Evolutionary conservation across 2,329 filamentous ascomycete species (phyloP).

Genomic region (Talaromyces pinophilus): DNA sequence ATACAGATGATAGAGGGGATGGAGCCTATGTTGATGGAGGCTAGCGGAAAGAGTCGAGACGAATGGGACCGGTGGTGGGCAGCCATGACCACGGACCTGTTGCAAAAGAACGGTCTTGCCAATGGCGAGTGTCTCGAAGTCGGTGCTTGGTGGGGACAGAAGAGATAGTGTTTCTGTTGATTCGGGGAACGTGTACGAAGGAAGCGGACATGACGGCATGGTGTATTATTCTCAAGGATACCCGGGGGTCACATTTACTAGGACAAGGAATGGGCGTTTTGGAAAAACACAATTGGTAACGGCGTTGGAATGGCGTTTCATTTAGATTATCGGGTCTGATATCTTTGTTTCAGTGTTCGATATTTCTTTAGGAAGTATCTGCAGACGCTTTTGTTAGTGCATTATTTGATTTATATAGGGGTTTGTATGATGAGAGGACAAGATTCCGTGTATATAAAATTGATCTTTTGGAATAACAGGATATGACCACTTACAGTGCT

Average conservation of each 20-base stretch:
- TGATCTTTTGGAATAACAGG: too few relatives aligned
- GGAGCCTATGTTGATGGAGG: conserved; percentile 78
- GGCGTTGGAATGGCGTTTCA: conserved; percentile 5
- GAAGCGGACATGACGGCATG: conserved; percentile 26
- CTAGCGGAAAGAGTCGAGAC: conserved; percentile 81
- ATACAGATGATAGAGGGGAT: conserved; percentile 82
- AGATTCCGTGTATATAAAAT: background rate
- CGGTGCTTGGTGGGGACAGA: conserved; percentile 65
- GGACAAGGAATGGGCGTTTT: conserved; percentile 9
- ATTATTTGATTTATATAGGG: background rate
- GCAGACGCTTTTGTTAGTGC: conserved; percentile 32
- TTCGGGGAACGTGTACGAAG: background rate
- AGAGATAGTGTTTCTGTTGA: conserved; percentile 43
- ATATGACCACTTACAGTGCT: conserved; percentile 67
- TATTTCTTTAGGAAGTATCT: conserved; percentile 94
- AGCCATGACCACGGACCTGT: conserved; percentile 80
- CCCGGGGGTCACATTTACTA: conserved; percentile 32
- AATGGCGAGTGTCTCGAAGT: conserved; percentile 81
- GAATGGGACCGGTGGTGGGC: conserved; percentile 91
- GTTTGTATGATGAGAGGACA: background rate
- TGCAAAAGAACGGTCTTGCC: conserved; percentile 74
- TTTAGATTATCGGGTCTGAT: conserved; percentile 52
- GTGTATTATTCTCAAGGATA: conserved; percentile 21
- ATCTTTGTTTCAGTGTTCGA: conserved; percentile 78
- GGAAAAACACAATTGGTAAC: conserved; percentile 22